Evolutionary conservation across 2,329 filamentous ascomycete genomes (phyloP), one percentile per base, ranked within the genome.

Genomic region (Diaporthe batatas): DNA sequence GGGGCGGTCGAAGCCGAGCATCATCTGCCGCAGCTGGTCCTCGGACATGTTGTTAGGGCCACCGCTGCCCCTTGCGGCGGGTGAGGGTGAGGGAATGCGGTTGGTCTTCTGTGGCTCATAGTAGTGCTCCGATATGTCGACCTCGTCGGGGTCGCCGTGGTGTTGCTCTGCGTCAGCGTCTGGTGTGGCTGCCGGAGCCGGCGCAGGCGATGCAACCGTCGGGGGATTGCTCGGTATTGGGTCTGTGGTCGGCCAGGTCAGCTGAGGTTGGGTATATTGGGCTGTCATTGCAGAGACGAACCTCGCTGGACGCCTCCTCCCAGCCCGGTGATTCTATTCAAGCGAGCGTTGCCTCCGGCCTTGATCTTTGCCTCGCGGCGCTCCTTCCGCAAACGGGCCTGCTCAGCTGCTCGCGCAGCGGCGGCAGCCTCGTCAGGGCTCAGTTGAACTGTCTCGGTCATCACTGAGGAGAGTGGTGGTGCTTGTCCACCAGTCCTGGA

Each of bases 301-400:
- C 86, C 85, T 82, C 83, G 77, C 75, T 83, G 81, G n/a, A 88
- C 68, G 74, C 88, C 86, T 36, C 90, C 91, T 71, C 91, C 91
- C 34, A 94, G 83, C 1, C 91, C 91, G 16, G 92, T 94, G 81
- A 96, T 96, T 81, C 89, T 92, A 78, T 93, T 91, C 75, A 96
- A 83, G 74, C 94, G 86, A 51, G 91, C 88, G 23, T 90, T 89
- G 72, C 92, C 93, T 73, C 92, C 91, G 65, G 91, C 90, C 78
- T 88, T 90, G 82, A 95, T 91, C 86, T 95, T 96, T 72, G 93
- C 93, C 81, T 94, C 92, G 64, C 93, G 89, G 51, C 93, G 90
- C 81, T 95, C 93, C 81, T 94, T 94, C 77, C 94, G 92, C 72
- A 94, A 86, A 59, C 93, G 91, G 49, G 92, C 91, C 82, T 94